phyloP scores from a whole-genome alignment of 1,284 basidiomycete species.

The Ustilago esculenta region DNA sequence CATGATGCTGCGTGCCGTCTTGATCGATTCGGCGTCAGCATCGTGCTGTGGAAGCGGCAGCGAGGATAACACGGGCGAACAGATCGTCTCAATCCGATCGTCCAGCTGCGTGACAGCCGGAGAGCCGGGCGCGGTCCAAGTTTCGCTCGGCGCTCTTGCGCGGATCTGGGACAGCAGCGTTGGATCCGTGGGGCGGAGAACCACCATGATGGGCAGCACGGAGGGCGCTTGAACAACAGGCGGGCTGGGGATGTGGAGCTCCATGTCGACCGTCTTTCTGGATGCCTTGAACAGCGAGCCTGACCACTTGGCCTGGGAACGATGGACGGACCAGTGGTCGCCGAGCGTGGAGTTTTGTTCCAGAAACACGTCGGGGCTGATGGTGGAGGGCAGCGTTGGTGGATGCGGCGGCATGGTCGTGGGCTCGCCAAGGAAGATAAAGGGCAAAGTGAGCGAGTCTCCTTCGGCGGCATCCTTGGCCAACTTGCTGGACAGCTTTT shows the following conservation, averaged over 20 bases:
- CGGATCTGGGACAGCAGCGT: constrained; percentile 42
- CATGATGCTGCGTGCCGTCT: constrained; percentile 46
- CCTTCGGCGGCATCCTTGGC: constrained; percentile 35
- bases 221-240: constrained; percentile 54
- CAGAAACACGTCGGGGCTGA: constrained; percentile 47
- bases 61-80: constrained; percentile 6
- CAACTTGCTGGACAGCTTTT: constrained; percentile 37
- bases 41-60: constrained; percentile 15
- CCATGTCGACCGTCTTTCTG: constrained; percentile 51
- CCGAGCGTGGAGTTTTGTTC: constrained; percentile 34
- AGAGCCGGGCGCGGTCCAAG: constrained; percentile 35
- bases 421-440: constrained; percentile 60
- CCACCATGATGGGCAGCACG: constrained; percentile 55
- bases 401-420: constrained; percentile 50
- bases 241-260: constrained; percentile 47
- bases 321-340: constrained; percentile 50
- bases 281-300: constrained; percentile 51
- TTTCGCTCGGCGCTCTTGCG: constrained; percentile 35
- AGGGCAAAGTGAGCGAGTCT: constrained; percentile 52
- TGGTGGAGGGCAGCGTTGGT: constrained; percentile 39
- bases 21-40: constrained; percentile 42
- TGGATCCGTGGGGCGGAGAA: constrained; percentile 56
- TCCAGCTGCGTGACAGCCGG: constrained; percentile 27
- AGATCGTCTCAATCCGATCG: constrained; percentile 38
- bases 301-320: constrained; percentile 53